Conservation (phyloP, 495 filamentous ascomycete species). For the Hyaloscypha variabilis region DNA sequence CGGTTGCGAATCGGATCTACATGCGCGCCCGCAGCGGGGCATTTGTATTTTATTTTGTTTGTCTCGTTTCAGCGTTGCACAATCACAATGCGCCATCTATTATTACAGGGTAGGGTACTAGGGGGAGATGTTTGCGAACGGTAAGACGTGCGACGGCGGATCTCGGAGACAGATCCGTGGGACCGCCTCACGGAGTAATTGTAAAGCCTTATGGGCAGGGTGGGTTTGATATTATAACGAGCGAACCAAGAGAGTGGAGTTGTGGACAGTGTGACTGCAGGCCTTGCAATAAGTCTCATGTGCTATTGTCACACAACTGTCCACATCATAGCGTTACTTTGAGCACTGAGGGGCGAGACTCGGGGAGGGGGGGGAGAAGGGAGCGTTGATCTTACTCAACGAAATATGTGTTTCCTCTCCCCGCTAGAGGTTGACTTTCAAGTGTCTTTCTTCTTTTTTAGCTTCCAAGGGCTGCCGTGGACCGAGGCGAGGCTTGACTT, state of each 20-base stretch:
- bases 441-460: background rate
- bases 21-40: slow-evolving; percentile 1
- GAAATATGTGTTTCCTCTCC: background rate
- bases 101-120: background rate
- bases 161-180: slow-evolving; percentile 12
- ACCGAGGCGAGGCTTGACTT: background rate
- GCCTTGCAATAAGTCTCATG: background rate
- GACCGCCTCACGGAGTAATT: background rate
- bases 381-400: background rate
- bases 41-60: too few relatives aligned
- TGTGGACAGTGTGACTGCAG: background rate
- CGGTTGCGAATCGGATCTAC: slow-evolving; percentile 24
- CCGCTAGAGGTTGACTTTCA: background rate
- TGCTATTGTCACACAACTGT: background rate
- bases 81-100: background rate
- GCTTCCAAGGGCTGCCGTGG: background rate
- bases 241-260: background rate
- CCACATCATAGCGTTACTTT: background rate
- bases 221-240: background rate
- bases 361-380: too few relatives aligned
- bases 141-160: slow-evolving; percentile 12
- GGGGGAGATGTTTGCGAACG: background rate
- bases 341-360: too few relatives aligned
- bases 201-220: background rate
- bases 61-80: background rate